Base-by-base conservation (phyloP, 106 monocot genomes). In the Phalaenopsis equestris region DNA sequence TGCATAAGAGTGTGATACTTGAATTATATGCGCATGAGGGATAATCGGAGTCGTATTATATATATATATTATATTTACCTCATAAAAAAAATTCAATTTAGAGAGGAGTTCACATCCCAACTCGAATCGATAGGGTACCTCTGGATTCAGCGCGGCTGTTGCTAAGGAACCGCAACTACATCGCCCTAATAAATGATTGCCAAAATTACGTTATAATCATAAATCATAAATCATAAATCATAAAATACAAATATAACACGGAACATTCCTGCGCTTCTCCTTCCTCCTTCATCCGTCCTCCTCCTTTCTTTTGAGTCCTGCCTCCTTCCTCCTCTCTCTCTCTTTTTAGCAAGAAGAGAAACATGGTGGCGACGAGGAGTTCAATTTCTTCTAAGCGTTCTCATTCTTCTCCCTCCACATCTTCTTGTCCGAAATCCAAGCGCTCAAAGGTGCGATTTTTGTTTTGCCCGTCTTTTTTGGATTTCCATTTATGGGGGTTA, bases 371-470 rank as follows among this genome's bases (percentile, higher is more conserved):
- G 74, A 74, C 42, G 42, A 74, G 74, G 74, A 74, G 74, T 43
- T 74, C 74, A 17, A 18, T 18, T 74, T 41, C 74, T 43, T 30
- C 74, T 18, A 74, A 74, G 43, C 41, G 74, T 41, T 18, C 74
- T 42, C 16, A 18, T 17, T 43, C 74, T 41, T 42, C 74, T 43
- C 17, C 42, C 1, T n/a, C 74, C 37, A 72, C 72, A 30, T 41
- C 74, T 41, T 74, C 74, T 74, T 74, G 11, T 17, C 43, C 74
- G 30, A 41, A 74, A 38, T 4, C 74, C 18, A 74, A 74, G 17
- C 74, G 74, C 42, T 19, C 42, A 74, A 74, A 74, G 74, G 74
- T 74, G 37, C 42, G 74, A 42, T 74, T 36, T 74, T 67, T 14
- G 12, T 9, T 16, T 14, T 38, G 12, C 15, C 72, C 64, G 4